Base-by-base conservation (phyloP, 306 rosid genomes). In the Pyrus communis region DNA sequence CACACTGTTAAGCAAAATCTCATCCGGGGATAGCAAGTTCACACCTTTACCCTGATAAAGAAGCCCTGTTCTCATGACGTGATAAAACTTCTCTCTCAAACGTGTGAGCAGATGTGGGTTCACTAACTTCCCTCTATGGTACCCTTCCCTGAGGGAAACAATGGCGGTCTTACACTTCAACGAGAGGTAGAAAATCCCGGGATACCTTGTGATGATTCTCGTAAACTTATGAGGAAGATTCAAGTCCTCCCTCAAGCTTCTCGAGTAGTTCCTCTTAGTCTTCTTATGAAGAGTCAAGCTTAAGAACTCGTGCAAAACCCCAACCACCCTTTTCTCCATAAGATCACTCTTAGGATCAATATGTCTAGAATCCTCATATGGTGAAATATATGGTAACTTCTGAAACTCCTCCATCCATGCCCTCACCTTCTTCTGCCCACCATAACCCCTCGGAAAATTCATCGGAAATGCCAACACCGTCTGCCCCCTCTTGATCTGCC, bases 331-430 rank as follows among this genome's bases (percentile, higher is more conserved):
- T 75, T 95, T 95, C 88, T 95, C 98, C 98, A 95, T 95, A 59
- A 95, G 89, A 60, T 95, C 98, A 80, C 97, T 92, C 17, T 74
- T 82, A 2, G 97, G 97, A 72, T 90, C 97, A 70, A 95, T 85
- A 11, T 77, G 86, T 22, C 79, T 74, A 2, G 90, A 86, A 79
- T 89, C 89, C 73, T 74, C 92, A 51, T 92, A 95, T 0, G 98
- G 98, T 5, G 97, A 90, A 43, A 92, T 75, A 66, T 92, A 95
- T 7, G 98, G 98, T 42, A 95, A 73, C 79, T 92, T 90, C 45
- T 92, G 96, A 81, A 92, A 95, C 85, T 90, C 97, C 65, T 89
- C 97, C 97, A 95, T 95, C 98, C 98, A 95, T 2, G 79, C 77
- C 81, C 69, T 88, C 3, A 95, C 98, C 74, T 95, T 92, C 33